Evolutionary conservation across 345 rosid genomes (phyloP).

Genomic region (Populus tremula): DNA sequence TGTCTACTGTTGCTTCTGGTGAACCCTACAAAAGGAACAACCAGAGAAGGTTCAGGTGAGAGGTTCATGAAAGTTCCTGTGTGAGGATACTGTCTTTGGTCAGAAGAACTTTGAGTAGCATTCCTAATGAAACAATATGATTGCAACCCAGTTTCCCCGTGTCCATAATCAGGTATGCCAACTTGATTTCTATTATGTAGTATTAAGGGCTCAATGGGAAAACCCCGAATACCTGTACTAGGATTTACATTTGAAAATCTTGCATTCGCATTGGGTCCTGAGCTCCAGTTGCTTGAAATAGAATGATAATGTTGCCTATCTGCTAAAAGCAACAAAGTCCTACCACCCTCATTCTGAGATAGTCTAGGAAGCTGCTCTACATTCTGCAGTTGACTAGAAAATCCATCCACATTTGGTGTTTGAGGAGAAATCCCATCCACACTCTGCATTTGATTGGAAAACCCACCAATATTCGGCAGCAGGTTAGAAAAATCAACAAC

Average conservation of each 20-base stretch:
- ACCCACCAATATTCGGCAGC: background rate
- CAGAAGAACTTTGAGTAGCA: slow-evolving; percentile 19
- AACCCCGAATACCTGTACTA: slow-evolving; percentile 5
- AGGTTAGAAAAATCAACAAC: background rate
- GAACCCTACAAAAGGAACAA: slow-evolving; percentile 8
- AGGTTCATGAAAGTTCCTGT: slow-evolving; percentile 11
- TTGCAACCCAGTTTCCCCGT: background rate
- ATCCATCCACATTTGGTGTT: background rate
- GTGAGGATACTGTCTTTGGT: slow-evolving; percentile 8
- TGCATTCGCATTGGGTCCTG: background rate
- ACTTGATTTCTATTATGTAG: slow-evolving; percentile 13
- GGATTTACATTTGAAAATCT: slow-evolving; percentile 11
- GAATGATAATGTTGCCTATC: slow-evolving; percentile 1
- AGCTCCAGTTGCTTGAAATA: slow-evolving; percentile 2
- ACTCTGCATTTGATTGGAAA: background rate
- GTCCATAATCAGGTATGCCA: slow-evolving; percentile 12
- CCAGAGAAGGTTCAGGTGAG: background rate
- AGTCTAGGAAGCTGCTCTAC: slow-evolving; percentile 5
- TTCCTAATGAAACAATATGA: slow-evolving; percentile 14
- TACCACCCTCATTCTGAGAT: background rate
- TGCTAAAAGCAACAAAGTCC: background rate
- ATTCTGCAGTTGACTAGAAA: background rate
- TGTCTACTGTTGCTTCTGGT: slow-evolving; percentile 4
- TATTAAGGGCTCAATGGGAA: slow-evolving; percentile 10
- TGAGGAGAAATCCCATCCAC: background rate